Base-by-base conservation (phyloP, 2,329 filamentous ascomycete species). In the Botrytis deweyae region DNA sequence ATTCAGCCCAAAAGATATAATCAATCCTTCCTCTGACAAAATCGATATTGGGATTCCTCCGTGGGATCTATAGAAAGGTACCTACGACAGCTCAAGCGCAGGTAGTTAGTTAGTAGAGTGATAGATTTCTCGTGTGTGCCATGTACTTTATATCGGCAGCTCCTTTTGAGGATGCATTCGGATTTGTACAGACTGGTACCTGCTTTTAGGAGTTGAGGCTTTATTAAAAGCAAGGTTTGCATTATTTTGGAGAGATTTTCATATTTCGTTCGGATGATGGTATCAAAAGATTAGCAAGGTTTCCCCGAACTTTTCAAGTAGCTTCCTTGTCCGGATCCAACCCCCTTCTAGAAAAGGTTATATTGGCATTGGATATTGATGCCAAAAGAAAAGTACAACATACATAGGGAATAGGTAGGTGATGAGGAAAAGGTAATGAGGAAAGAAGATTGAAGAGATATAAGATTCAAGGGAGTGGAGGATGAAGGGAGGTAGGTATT, bases 241-340 rank as follows among this genome's bases (percentile, higher is more conserved):
- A 67, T 52, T 67, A 38, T 52, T 52, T 33, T 52, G 44, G 64
- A n/a, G 14, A 67, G 64, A 52, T 67, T 29, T 29, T 67, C 33
- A 44, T 18, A 67, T 67, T 52, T 52, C 62, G 22, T 38, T 16
- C 9, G 20, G 22, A 58, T 42, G 46, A 64, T n/a, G 14, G 29
- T 44, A 38, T 38, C 44, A 52, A 49, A 58, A 55, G 10, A 36
- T 33, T 25, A 58, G 25, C 70, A 72, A 72, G 70, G 70, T 55
- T 72, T 72, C 70, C 62, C 70, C 70, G 38, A 65, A 67, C 46
- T 49, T 67, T 29, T 14, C 9, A 49, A 63, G 36, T n/a, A 49
- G 29, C 64, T 68, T 55, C 70, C 63, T 67, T 58, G 55, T 59
- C 29, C 40, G 66, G 66, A 36, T 33, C 59, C 46, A 44, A 66